Evolutionary conservation across 306 rosid species (phyloP), one percentile per base, ranked within the genome.

Genomic region (Cucurbita pepo): DNA sequence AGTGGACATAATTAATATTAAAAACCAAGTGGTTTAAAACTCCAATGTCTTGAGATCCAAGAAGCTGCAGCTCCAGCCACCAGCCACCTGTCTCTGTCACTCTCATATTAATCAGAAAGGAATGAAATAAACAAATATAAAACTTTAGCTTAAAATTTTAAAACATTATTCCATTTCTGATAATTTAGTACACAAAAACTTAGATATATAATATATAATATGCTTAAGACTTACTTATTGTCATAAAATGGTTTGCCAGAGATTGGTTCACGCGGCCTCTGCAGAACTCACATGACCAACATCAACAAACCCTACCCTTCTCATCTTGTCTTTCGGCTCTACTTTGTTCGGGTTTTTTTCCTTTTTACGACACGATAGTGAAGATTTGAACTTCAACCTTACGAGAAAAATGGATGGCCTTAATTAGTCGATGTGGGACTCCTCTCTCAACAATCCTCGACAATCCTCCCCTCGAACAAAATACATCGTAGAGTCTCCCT

Each of bases 11-110:
- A 10, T 14, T 37, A 61, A 61, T 61, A 60, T 59, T 25, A 25
- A 37, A 64, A 21, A 19, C 53, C 47, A 80, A 64, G 7, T 45
- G 14, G 6, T 69, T 69, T 69, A 44, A 10, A 34, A 15, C 30
- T 12, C 56, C 74, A 60, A 21, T 79, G 80, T 83, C 80, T 86
- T 74, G 88, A 84, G 91, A 86, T 86, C 79, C 70, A 34, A 79
- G 72, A 84, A 78, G 56, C 73, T 78, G 62, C 82, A 53, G 48
- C 71, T 72, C 14, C 55, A 69, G 74, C 73, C 73, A 64, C 56
- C 74, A 67, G 69, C 63, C 73, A 64, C 56, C 74, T 57, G 73
- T 56, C 76, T 77, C 14, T 45, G 34, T 54, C 40, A 18, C 13
- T 44, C 41, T 56, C 43, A 19, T n/a, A 62, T 62, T 65, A 11